Percentiles rank a stretch among this genome's conserved stretches.
phyloP scores from a whole-genome alignment of 345 rosid species.

The Kandelia obovata region DNA sequence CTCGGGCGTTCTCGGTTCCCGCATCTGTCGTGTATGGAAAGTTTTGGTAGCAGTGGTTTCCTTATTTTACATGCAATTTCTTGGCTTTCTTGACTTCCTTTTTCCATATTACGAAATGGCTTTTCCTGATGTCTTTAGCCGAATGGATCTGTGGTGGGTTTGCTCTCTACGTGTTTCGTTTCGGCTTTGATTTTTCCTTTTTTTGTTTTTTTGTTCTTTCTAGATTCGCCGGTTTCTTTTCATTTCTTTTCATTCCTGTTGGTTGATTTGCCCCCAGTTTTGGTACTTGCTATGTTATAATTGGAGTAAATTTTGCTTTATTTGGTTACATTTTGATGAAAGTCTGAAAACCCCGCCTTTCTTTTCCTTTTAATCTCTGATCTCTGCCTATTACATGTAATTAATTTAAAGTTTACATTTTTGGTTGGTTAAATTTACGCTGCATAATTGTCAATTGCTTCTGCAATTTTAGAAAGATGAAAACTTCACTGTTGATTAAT shows the following conservation, averaged over 20 bases:
- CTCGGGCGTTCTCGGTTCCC: too few relatives aligned
- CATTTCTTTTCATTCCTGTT: neutral
- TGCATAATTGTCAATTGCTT: too few relatives aligned
- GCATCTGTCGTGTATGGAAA: too few relatives aligned
- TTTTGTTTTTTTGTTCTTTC: neutral
- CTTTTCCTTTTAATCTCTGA: neutral
- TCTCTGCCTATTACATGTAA: too few relatives aligned
- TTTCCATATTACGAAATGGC: neutral
- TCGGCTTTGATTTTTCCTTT: neutral
- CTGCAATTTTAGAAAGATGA: too few relatives aligned
- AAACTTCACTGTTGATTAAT: too few relatives aligned
- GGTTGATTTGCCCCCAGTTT: neutral
- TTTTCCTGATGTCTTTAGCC: constrained; percentile 1
- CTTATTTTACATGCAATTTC: neutral
- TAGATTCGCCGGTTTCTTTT: neutral
- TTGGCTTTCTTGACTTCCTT: neutral
- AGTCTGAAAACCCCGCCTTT: neutral
- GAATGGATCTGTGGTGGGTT: constrained; percentile 17
- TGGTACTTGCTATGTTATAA: neutral
- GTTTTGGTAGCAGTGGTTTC: too few relatives aligned
- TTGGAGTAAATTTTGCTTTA: neutral
- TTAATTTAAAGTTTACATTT: too few relatives aligned
- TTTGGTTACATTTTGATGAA: neutral
- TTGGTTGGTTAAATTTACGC: too few relatives aligned
- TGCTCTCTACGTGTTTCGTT: neutral